Base-by-base conservation (phyloP, 805 yeast genomes). In the Pichia cephalocereana region DNA sequence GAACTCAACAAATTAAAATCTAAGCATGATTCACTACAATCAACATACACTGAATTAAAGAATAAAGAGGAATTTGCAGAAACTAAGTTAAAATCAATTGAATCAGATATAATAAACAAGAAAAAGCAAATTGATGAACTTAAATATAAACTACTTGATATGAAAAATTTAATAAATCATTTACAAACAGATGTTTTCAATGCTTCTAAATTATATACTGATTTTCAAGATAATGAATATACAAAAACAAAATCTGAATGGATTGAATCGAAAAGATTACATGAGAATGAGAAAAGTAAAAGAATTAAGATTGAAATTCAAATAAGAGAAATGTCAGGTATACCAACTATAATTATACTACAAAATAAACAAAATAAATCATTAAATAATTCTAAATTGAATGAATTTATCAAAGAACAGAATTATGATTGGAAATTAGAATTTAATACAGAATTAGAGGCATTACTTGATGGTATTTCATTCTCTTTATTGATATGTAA, bases 281-380 rank as follows among this genome's bases (percentile, higher is more conserved):
- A 50, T 5, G 15, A 47, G 8, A 12, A 17, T 3, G 63, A 61
- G 41, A 40, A 32, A n/a, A 50, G 51, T 37, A 51, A 57, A 23
- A 47, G 62, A 37, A n/a, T 54, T 26, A 57, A 55, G 38, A 52
- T 58, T 12, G 59, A 61, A 41, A 49, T 58, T 38, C 59, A 60
- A 43, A 45, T 57, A 12, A 41, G 46, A 46, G 57, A 57, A 34
- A 23, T 58, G 15, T 46, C 58, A 26, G 52, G 50, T 15, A 43
- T 40, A 12, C 51, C 56, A 2, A 52, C 57, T n/a, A n/a, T 59
- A 6, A 31, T 50, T 12, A 46, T 55, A 17, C 32, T 43, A 3
- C 12, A 30, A 15, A 38, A 44, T 15, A 40, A 27, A 6, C 4
- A 17, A 19, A 43, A 28, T 38, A 19, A 8, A 17, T 5, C n/a